phyloP scores from a whole-genome alignment of 805 yeast genomes.

The Ogataea degrootiae region DNA sequence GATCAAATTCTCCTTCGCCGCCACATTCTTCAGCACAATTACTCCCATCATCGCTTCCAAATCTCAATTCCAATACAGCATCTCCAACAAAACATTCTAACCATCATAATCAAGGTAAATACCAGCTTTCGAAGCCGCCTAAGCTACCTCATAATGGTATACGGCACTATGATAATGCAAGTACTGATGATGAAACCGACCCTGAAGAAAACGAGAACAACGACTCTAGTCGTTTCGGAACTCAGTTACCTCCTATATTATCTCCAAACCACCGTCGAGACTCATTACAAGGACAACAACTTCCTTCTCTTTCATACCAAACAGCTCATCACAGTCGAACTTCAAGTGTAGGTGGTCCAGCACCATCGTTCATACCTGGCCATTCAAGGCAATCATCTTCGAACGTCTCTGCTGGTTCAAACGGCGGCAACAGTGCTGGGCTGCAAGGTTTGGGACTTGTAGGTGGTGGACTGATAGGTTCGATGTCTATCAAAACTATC shows the following conservation, averaged over 20 bases:
- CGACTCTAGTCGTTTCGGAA: background rate
- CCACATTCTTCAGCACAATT: constrained; percentile 3
- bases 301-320: too few relatives aligned
- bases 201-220: background rate
- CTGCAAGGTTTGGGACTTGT: constrained; percentile 15
- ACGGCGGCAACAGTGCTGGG: background rate
- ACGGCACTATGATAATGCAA: background rate
- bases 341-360: too few relatives aligned
- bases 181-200: constrained; percentile 2
- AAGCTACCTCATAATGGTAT: background rate
- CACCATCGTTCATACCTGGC: too few relatives aligned
- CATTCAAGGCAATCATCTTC: too few relatives aligned
- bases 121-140: background rate
- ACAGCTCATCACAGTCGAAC: background rate
- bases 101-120: background rate
- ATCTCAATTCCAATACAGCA: background rate
- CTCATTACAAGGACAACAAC: too few relatives aligned
- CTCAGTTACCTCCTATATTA: background rate
- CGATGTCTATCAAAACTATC: background rate
- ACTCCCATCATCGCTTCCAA: background rate
- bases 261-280: too few relatives aligned
- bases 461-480: background rate
- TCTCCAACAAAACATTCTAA: background rate
- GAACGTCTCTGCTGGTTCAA: too few relatives aligned
- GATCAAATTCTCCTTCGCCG: constrained; percentile 17